Conservation (phyloP, 345 rosid genomes). For the Aurinia saxatilis region DNA sequence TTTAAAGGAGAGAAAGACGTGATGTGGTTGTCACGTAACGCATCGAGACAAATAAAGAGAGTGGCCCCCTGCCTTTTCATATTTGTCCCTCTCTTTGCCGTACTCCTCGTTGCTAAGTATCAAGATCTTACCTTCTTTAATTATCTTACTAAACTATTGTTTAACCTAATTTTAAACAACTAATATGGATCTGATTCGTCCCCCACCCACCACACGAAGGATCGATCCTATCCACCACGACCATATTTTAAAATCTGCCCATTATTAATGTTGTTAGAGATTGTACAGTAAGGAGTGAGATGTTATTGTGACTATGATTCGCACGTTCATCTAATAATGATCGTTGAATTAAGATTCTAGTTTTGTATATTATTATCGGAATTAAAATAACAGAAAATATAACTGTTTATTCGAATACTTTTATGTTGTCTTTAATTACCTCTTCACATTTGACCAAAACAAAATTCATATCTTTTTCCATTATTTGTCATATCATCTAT, state of each 20-base stretch:
- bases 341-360: background rate
- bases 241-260: background rate
- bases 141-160: background rate
- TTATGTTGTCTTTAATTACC: background rate
- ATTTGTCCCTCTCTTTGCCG: conserved; percentile 27
- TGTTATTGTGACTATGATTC: background rate
- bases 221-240: conserved; percentile 3
- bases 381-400: background rate
- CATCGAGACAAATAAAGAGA: conserved; percentile 17
- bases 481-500: conserved; percentile 12
- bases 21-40: conserved; percentile 34
- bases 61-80: conserved; percentile 8
- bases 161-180: background rate
- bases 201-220: conserved; percentile 15
- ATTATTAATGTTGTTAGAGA: background rate
- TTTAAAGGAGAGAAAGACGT: background rate
- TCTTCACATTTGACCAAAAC: background rate
- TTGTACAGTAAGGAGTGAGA: background rate
- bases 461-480: background rate
- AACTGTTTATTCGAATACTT: background rate
- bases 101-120: conserved; percentile 22
- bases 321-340: background rate
- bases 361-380: background rate
- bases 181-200: conserved; percentile 11
- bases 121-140: conserved; percentile 20